phyloP scores from a whole-genome alignment of 805 yeast genomes.

The Candida tibetensis region DNA sequence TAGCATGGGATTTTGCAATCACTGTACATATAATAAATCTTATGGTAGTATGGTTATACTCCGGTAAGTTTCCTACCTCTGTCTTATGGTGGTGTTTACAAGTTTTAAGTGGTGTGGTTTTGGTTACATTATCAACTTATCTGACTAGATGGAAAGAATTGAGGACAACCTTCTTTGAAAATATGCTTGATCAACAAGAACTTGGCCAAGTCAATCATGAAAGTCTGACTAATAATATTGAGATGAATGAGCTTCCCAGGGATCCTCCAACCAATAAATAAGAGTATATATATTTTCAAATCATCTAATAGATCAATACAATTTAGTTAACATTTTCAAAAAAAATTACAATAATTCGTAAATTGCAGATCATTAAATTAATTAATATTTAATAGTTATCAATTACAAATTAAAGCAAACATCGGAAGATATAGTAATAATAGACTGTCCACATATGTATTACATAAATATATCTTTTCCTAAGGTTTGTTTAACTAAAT shows the following conservation, averaged over 20 bases:
- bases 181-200: slow-evolving; percentile 61
- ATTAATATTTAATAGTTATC: too few species aligned
- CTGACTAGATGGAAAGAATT: slow-evolving; percentile 90
- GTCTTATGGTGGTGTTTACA: slow-evolving; percentile 86
- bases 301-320: too few species aligned
- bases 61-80: slow-evolving; percentile 66
- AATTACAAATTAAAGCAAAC: too few species aligned
- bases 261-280: neutral
- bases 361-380: too few species aligned
- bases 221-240: slow-evolving; percentile 14
- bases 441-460: too few species aligned
- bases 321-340: too few species aligned
- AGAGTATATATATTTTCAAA: neutral
- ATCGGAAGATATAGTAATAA: too few species aligned
- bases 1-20: slow-evolving; percentile 96
- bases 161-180: slow-evolving; percentile 85
- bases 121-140: slow-evolving; percentile 84
- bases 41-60: slow-evolving; percentile 61
- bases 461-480: too few species aligned
- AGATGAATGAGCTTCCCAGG: slow-evolving; percentile 16
- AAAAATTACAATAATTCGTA: too few species aligned
- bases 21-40: slow-evolving; percentile 84
- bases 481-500: too few species aligned
- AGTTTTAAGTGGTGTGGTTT: slow-evolving; percentile 57
- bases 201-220: slow-evolving; percentile 32